Evolutionary conservation across 2,329 filamentous ascomycete species (phyloP).

Genomic region (Botrytis fabae): DNA sequence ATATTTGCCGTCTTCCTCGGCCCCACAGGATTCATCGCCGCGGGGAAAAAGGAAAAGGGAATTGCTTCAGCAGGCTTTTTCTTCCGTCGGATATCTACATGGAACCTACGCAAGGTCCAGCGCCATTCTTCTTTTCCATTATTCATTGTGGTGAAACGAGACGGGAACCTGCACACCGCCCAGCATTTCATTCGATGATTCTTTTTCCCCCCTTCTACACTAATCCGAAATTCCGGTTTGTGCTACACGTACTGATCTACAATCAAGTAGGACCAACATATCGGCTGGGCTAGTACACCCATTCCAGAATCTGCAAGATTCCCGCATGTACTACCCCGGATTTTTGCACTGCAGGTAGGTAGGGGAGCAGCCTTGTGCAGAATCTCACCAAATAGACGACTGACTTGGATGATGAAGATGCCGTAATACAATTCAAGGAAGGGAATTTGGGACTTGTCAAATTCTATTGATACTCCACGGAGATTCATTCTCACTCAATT

Average conservation of each 20-base stretch:
- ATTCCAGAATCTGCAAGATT: slow-evolving; percentile 28
- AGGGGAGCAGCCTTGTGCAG: slow-evolving; percentile 26
- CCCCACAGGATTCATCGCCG: slow-evolving; percentile 21
- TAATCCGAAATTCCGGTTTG: slow-evolving; percentile 21
- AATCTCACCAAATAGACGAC: slow-evolving; percentile 26
- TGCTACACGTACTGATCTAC: slow-evolving; percentile 21
- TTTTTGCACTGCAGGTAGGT: slow-evolving; percentile 20
- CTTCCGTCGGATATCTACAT: slow-evolving; percentile 24
- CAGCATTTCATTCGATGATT: slow-evolving; percentile 12
- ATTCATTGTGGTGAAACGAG: slow-evolving; percentile 20
- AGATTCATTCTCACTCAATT: slow-evolving; percentile 11
- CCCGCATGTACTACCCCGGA: slow-evolving; percentile 26
- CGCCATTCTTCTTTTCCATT: slow-evolving; percentile 18
- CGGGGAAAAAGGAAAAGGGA: slow-evolving; percentile 17
- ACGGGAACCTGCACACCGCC: slow-evolving; percentile 28
- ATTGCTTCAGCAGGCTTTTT: slow-evolving; percentile 23
- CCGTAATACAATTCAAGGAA: neutral
- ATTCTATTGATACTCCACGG: neutral
- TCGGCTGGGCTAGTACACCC: slow-evolving; percentile 13
- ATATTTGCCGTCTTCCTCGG: slow-evolving; percentile 7
- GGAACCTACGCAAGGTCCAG: slow-evolving; percentile 17
- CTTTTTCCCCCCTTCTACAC: neutral
- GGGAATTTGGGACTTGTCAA: slow-evolving; percentile 7
- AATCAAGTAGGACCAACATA: slow-evolving; percentile 1
- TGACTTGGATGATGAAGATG: slow-evolving; percentile 7